Percentiles rank a stretch among this genome's conserved stretches.
phyloP scores from a whole-genome alignment of 2,329 filamentous ascomycete species.

The Epichloe sp. region DNA sequence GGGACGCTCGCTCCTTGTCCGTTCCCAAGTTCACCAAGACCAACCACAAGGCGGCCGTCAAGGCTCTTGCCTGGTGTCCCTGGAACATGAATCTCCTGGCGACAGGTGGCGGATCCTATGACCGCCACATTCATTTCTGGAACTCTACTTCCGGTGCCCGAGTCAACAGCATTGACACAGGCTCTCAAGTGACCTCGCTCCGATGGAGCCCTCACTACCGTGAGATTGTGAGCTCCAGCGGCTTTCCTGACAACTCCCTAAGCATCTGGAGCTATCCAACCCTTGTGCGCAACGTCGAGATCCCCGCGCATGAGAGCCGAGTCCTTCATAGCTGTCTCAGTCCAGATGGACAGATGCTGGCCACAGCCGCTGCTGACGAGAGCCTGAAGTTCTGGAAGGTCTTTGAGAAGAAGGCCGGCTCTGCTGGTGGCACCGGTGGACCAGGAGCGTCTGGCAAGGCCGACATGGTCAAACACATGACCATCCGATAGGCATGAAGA shows the following conservation, averaged over 20 bases:
- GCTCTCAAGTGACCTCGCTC: slow-evolving; percentile 90
- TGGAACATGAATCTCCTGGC: slow-evolving; percentile 97
- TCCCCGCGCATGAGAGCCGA: slow-evolving; percentile 91
- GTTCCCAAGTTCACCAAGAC: slow-evolving; percentile 99
- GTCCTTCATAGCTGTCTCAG: slow-evolving; percentile 95
- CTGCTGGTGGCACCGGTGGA: slow-evolving; percentile 48
- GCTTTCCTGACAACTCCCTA: slow-evolving; percentile 97
- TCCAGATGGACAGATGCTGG: slow-evolving; percentile 95
- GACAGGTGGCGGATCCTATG: slow-evolving; percentile 90
- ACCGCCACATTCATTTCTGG: slow-evolving; percentile 99
- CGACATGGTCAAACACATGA: slow-evolving; percentile 89
- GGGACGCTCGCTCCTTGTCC: slow-evolving; percentile 86
- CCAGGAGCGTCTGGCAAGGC: slow-evolving; percentile 64
- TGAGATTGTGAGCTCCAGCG: slow-evolving; percentile 93
- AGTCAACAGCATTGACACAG: slow-evolving; percentile 98
- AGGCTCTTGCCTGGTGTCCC: slow-evolving; percentile 96
- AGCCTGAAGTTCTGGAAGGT: slow-evolving; percentile 99
- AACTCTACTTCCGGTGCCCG: slow-evolving; percentile 95
- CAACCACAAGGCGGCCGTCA: slow-evolving; percentile 97
- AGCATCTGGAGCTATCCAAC: slow-evolving; percentile 99
- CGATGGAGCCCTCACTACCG: slow-evolving; percentile 96
- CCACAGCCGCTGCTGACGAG: slow-evolving; percentile 91
- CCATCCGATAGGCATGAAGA: slow-evolving; percentile 52
- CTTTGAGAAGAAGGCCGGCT: slow-evolving; percentile 93
- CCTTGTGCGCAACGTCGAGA: slow-evolving; percentile 92